Evolutionary conservation across 1,139 yeast genomes (phyloP).

Genomic region (Suhomyces bolitotheri): DNA sequence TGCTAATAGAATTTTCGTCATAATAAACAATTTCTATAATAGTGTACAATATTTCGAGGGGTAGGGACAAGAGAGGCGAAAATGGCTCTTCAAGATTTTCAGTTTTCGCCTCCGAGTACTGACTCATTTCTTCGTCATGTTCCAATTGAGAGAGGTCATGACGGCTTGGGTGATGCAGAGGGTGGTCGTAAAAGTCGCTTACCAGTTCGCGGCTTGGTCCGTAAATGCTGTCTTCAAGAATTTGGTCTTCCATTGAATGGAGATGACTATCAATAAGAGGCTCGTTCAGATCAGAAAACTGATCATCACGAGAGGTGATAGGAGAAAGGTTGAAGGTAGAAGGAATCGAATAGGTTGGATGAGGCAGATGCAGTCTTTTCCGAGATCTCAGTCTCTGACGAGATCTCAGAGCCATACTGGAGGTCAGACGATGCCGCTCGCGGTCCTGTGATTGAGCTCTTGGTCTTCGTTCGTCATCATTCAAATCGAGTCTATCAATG

Average conservation of each 20-base stretch:
- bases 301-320: constrained; percentile 37
- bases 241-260: background rate
- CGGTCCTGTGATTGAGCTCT: constrained; percentile 9
- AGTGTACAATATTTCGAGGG: constrained; percentile 44
- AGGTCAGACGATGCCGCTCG: background rate
- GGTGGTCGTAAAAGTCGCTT: constrained; percentile 3
- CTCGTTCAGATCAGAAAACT: constrained; percentile 1
- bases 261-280: background rate
- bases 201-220: background rate
- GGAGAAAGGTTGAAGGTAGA: constrained; percentile 37
- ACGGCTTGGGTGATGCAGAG: constrained; percentile 2
- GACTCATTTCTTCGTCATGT: background rate
- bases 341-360: constrained; percentile 10
- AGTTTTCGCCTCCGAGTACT: background rate
- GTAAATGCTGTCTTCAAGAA: constrained; percentile 1
- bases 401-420: background rate
- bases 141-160: constrained; percentile 3
- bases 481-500: background rate
- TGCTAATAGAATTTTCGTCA: constrained; percentile 40
- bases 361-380: constrained; percentile 10
- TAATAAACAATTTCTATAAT: constrained; percentile 48
- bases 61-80: constrained; percentile 36
- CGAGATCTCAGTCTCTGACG: constrained; percentile 8
- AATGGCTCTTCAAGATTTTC: constrained; percentile 14
- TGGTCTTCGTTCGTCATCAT: constrained; percentile 9